A percentile compares a stretch with the other conserved stretches of the same genome.
Conservation (phyloP, 768 basidiomycete species). For the Cystofilobasidium macerans region DNA sequence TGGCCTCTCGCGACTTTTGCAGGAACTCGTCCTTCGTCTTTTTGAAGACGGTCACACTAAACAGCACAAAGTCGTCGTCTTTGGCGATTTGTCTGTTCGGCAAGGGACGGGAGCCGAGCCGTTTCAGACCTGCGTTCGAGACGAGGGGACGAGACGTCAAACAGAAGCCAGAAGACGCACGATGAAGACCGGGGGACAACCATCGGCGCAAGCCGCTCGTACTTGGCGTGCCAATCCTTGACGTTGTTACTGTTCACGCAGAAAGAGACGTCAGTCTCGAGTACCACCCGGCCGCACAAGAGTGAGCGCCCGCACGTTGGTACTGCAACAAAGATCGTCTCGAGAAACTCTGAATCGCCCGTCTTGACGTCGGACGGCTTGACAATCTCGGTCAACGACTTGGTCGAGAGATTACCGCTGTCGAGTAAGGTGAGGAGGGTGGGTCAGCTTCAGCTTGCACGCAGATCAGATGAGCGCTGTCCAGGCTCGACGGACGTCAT, state of each 20-base stretch:
- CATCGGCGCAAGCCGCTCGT: slow-evolving; percentile 78
- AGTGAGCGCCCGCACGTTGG: slow-evolving; percentile 56
- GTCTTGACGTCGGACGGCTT: slow-evolving; percentile 62
- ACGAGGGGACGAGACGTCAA: no score
- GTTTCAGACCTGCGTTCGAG: neutral
- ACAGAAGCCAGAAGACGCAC: slow-evolving; percentile 44
- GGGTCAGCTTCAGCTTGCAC: neutral
- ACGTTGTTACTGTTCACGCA: slow-evolving; percentile 48
- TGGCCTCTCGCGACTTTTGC: slow-evolving; percentile 89
- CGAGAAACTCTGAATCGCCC: slow-evolving; percentile 82
- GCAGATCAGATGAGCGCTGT: neutral
- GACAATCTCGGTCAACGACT: slow-evolving; percentile 75
- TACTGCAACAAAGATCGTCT: slow-evolving; percentile 83
- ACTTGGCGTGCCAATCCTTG: slow-evolving; percentile 81
- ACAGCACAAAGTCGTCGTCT: slow-evolving; percentile 82
- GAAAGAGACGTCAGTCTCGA: neutral
- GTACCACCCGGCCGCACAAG: neutral
- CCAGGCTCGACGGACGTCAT: slow-evolving; percentile 52
- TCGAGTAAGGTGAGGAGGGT: neutral
- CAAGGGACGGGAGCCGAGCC: no score
- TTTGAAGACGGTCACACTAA: slow-evolving; percentile 76
- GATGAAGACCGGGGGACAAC: slow-evolving; percentile 83
- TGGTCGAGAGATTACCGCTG: slow-evolving; percentile 90
- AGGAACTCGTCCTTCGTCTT: slow-evolving; percentile 82
- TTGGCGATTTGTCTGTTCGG: slow-evolving; percentile 63